Evolutionary conservation across 2,329 filamentous ascomycete genomes (phyloP).

Genomic region (Fusarium siculi): DNA sequence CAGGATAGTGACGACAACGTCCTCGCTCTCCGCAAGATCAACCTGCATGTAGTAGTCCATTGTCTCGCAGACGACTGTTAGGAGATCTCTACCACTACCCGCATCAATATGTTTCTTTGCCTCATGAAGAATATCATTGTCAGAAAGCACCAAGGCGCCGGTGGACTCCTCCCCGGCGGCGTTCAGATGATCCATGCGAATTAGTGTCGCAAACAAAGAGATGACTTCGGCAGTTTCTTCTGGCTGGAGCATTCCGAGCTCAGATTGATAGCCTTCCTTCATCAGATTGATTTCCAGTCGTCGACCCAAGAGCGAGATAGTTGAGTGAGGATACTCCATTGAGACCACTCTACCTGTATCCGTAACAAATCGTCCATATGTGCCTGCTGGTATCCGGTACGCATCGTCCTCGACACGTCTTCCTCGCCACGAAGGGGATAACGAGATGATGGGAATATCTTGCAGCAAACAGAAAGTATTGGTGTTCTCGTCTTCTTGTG

Average conservation of each 20-base stretch:
- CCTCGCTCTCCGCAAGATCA: slow-evolving; percentile 65
- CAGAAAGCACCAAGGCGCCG: slow-evolving; percentile 48
- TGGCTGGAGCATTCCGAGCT: slow-evolving; percentile 63
- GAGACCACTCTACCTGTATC: slow-evolving; percentile 81
- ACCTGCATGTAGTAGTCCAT: slow-evolving; percentile 78
- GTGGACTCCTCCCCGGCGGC: slow-evolving; percentile 36
- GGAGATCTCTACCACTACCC: slow-evolving; percentile 75
- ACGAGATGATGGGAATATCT: slow-evolving; percentile 71
- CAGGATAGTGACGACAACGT: slow-evolving; percentile 72
- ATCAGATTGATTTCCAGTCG: slow-evolving; percentile 75
- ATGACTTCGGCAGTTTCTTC: slow-evolving; percentile 80
- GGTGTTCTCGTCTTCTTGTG: slow-evolving; percentile 85
- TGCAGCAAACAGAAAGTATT: slow-evolving; percentile 78
- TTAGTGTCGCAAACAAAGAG: slow-evolving; percentile 75
- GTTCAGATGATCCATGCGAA: slow-evolving; percentile 63
- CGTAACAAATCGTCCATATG: slow-evolving; percentile 77
- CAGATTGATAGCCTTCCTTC: slow-evolving; percentile 64
- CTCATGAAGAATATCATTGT: slow-evolving; percentile 64
- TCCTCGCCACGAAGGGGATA: slow-evolving; percentile 57
- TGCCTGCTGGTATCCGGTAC: slow-evolving; percentile 74
- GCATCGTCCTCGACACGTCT: slow-evolving; percentile 57
- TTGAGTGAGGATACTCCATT: slow-evolving; percentile 82
- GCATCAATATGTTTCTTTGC: slow-evolving; percentile 60
- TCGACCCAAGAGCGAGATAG: slow-evolving; percentile 81
- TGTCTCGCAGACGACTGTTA: slow-evolving; percentile 84